Conservation (phyloP, 306 rosid species). For the Fagus crenata region DNA sequence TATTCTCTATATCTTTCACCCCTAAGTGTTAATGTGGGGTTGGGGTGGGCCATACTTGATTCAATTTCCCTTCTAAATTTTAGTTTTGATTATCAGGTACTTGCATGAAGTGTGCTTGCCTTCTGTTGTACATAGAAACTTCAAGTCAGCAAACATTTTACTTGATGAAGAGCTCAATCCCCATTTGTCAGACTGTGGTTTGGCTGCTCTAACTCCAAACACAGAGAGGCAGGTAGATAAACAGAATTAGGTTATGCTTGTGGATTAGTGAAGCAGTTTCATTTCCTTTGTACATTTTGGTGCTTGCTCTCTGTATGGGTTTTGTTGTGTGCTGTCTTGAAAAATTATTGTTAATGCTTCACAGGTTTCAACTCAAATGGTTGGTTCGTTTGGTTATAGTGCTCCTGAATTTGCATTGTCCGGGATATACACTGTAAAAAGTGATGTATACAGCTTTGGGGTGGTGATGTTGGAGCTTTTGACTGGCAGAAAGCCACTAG, state of each 20-base stretch:
- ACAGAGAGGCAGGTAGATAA: conserved; percentile 71
- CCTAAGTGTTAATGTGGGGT: conserved; percentile 1
- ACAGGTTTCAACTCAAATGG: conserved; percentile 94
- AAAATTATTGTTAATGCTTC: conserved; percentile 28
- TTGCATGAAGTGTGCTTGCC: conserved; percentile 99
- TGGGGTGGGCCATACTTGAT: background rate
- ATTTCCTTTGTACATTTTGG: conserved; percentile 16
- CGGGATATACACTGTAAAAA: conserved; percentile 91
- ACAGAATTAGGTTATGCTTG: background rate
- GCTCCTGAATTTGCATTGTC: conserved; percentile 96
- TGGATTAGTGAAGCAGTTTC: conserved; percentile 21
- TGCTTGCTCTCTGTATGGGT: conserved; percentile 4
- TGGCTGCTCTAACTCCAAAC: conserved; percentile 85
- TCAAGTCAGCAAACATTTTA: conserved; percentile 92
- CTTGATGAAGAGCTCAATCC: conserved; percentile 95
- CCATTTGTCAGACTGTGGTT: conserved; percentile 83
- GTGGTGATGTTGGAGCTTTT: conserved; percentile 94
- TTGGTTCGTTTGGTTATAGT: conserved; percentile 96
- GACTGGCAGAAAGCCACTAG: conserved; percentile 97
- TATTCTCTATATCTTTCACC: conserved; percentile 12
- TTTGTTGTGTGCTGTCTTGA: background rate
- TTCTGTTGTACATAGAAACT: conserved; percentile 92
- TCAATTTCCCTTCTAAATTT: conserved; percentile 19
- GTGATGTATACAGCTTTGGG: conserved; percentile 98
- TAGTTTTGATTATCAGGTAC: conserved; percentile 59